Evolutionary conservation across 805 yeast genomes (phyloP).

Genomic region (Cyberlindnera misumaiensis): DNA sequence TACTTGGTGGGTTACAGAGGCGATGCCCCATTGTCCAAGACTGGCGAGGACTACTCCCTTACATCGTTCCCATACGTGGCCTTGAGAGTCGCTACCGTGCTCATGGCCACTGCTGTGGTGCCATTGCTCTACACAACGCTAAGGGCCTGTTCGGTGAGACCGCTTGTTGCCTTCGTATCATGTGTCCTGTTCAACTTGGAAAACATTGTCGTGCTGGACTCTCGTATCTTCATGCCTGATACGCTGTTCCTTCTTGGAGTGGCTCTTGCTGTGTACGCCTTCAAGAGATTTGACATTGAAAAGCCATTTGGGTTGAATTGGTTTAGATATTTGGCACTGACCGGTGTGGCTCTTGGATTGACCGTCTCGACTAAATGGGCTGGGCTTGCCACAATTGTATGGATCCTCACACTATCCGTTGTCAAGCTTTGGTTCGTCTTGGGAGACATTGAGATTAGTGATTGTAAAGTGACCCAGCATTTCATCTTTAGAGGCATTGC

Average conservation of each 20-base stretch:
- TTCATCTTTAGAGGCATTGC: constrained; percentile 32
- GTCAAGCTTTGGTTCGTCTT: constrained; percentile 54
- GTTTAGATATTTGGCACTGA: constrained; percentile 40
- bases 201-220: constrained; percentile 50
- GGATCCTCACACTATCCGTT: constrained; percentile 48
- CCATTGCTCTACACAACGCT: constrained; percentile 49
- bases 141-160: constrained; percentile 48
- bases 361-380: constrained; percentile 60
- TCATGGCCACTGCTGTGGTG: constrained; percentile 47
- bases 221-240: constrained; percentile 46
- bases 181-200: constrained; percentile 51
- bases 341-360: constrained; percentile 48
- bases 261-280: constrained; percentile 43
- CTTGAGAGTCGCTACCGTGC: constrained; percentile 51
- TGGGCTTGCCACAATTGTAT: constrained; percentile 59
- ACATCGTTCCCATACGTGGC: constrained; percentile 39
- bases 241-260: constrained; percentile 38
- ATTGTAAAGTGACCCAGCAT: constrained; percentile 33
- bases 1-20: constrained; percentile 47
- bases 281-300: constrained; percentile 42
- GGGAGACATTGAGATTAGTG: constrained; percentile 56
- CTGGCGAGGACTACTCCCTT: constrained; percentile 12
- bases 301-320: constrained; percentile 42
- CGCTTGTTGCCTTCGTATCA: constrained; percentile 43
- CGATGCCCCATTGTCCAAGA: constrained; percentile 11